These are phyloP conservation scores for Setaria viridis DNA, from an alignment of 202 grass and related monocot genomes.

Conservation along the genomic window DNA sequence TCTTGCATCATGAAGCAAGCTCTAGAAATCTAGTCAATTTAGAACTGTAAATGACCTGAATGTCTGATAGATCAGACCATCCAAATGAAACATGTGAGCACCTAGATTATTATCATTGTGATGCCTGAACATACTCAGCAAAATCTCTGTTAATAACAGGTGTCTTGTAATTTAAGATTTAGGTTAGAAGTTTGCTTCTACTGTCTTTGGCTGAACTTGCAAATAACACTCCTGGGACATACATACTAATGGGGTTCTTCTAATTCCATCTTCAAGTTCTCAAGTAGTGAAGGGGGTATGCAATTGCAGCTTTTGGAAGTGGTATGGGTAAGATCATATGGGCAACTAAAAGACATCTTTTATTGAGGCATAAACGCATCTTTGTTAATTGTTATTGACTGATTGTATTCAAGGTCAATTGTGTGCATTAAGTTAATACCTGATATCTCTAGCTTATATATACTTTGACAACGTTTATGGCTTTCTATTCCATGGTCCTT, in stretches of 20 bases:
- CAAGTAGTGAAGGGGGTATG: not conserved
- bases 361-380: constrained; percentile 11
- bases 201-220: not conserved
- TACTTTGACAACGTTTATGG: constrained; percentile 12
- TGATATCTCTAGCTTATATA: constrained; percentile 15
- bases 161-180: not conserved
- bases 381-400: not conserved
- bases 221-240: not conserved
- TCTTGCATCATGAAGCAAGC: not conserved
- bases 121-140: not conserved
- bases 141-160: no score
- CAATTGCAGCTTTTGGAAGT: not conserved
- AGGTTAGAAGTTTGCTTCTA: not conserved
- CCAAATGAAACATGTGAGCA: not conserved
- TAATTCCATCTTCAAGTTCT: not conserved
- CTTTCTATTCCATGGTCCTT: not conserved
- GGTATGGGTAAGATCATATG: not conserved
- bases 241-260: not conserved
- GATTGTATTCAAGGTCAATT: constrained; percentile 7
- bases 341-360: not conserved
- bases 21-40: not conserved
- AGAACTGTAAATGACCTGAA: not conserved
- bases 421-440: not conserved
- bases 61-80: not conserved
- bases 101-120: not conserved